phyloP scores from a whole-genome alignment of 257 asterid species.

The Petunia secreta region DNA sequence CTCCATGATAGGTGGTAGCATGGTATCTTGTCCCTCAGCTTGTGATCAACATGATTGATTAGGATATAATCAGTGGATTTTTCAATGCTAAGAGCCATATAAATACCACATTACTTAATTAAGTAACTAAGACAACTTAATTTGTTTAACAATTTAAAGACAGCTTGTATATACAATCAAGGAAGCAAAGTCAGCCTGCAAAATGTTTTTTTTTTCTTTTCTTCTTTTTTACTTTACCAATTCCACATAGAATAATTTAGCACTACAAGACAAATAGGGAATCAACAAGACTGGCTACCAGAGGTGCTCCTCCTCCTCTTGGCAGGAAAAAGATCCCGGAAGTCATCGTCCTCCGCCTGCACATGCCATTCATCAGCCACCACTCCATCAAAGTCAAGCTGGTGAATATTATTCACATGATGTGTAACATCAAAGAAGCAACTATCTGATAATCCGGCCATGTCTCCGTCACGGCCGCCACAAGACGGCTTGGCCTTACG shows the following conservation, averaged over 20 bases:
- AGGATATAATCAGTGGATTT: constrained; percentile 7
- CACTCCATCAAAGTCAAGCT: constrained; percentile 49
- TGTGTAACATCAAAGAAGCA: constrained; percentile 54
- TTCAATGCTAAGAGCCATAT: constrained; percentile 24
- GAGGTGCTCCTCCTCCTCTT: constrained; percentile 73
- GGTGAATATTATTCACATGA: constrained; percentile 35
- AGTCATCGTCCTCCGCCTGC: constrained; percentile 48
- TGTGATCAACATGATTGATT: constrained; percentile 21
- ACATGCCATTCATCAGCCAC: constrained; percentile 57
- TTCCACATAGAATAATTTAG: constrained; percentile 24
- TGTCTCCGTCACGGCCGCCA: constrained; percentile 33
- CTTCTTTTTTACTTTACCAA: neutral
- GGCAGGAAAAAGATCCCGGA: constrained; percentile 53
- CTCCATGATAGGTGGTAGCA: constrained; percentile 17
- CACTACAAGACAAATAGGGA: constrained; percentile 46
- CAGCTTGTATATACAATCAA: constrained; percentile 39
- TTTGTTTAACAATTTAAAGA: constrained; percentile 21
- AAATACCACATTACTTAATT: neutral
- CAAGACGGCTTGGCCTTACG: constrained; percentile 70
- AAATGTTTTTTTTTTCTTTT: constrained; percentile 5
- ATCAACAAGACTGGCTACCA: constrained; percentile 57
- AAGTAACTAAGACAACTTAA: constrained; percentile 8
- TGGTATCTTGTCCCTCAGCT: constrained; percentile 18
- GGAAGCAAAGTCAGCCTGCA: constrained; percentile 32
- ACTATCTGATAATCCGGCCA: constrained; percentile 45